Base-by-base conservation (phyloP, 257 asterid species). In the Ocimum tenuiflorum region DNA sequence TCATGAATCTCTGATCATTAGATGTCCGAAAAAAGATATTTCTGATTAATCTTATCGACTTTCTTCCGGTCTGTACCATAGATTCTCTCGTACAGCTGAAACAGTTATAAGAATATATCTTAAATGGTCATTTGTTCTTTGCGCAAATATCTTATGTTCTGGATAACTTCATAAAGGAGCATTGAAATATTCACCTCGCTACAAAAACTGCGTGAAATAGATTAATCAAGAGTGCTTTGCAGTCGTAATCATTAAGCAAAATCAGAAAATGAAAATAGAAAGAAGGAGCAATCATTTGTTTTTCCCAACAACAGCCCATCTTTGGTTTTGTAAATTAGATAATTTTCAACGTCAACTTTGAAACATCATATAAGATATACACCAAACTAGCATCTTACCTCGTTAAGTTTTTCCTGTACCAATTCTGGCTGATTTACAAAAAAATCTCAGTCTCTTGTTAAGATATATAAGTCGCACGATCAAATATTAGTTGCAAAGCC, bases 331-430 rank as follows among this genome's bases (percentile, higher is more conserved):
- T n/a, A n/a, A 12, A 38, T 46, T 22, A 41, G 35, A 51, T 3
- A 3, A 57, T 19, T 7, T 29, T 42, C 56, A 42, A 55, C 55
- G 54, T 11, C 47, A 42, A 69, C n/a, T 53, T 4, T 63, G 27
- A 74, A 36, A 66, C 1, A 43, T 22, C n/a, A 33, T 27, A 14
- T 39, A 9, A 9, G 13, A 59, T 9, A 18, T 7, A 45, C 49
- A 11, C 27, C 13, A 36, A 38, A 60, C 33, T 68, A 70, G 14
- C 58, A 68, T 50, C 71, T 80, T 71, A 90, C 99, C 97, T 94
- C 96, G 77, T 88, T 88, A 61, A 94, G 87, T 79, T 94, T 89
- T 73, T 94, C 99, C 96, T 97, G 89, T 56, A 86, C 95, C 82
- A 86, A 71, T 75, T 88, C 96, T 63, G 96, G 95, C 82, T 87